Base-by-base conservation (phyloP, 202 grass and related monocot genomes). In the Dendrocalamus latiflorus region DNA sequence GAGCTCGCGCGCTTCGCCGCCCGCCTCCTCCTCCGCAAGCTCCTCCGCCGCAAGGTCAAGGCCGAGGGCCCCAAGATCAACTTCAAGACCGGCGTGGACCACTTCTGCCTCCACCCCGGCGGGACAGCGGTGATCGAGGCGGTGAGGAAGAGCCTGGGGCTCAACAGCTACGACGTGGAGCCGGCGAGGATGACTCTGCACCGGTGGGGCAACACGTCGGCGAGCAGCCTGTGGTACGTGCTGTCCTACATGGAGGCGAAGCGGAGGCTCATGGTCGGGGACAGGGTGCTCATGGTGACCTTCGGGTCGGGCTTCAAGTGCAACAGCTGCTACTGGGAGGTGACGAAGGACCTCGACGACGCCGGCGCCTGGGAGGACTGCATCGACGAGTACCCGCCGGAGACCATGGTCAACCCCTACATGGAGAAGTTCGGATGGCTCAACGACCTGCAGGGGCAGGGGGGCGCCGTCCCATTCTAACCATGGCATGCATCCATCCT, bases 171-270 rank as follows among this genome's bases (percentile, higher is more conserved):
- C 71, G 93, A 98, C 60, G 78, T 98, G 26, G 96, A 98, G 84
- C 91, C 96, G 50, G 91, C 96, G 0, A 78, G 83, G 82, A 98
- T 98, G 96, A 92, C 96, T 77, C 76, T 98, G 85, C 96, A 98
- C 87, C 59, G 96, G 26, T 98, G 96, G 96, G 96, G 96, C 1
- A 98, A 98, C 91, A 98, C 96, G 15, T 98, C 96, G 21, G 96
- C 91, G 4, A 98, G 96, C 84, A 95, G 96, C 93, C 79, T 98
- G 24, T 98, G 92, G 96, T 98, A 98, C 85, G 96, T 95, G 59
- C 80, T 98, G 0, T 77, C 83, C 6, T 98, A 98, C 96, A 98
- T 98, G 93, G 96, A 98, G 81, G 93, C 89, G 0, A 98, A 98
- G 86, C 53, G 74, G 18, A n/a, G 96, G 66, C 83, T 98, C 6